phyloP scores from a whole-genome alignment of 2,329 filamentous ascomycete genomes.

The Ophiognomonia clavigignenti-juglandacearum region DNA sequence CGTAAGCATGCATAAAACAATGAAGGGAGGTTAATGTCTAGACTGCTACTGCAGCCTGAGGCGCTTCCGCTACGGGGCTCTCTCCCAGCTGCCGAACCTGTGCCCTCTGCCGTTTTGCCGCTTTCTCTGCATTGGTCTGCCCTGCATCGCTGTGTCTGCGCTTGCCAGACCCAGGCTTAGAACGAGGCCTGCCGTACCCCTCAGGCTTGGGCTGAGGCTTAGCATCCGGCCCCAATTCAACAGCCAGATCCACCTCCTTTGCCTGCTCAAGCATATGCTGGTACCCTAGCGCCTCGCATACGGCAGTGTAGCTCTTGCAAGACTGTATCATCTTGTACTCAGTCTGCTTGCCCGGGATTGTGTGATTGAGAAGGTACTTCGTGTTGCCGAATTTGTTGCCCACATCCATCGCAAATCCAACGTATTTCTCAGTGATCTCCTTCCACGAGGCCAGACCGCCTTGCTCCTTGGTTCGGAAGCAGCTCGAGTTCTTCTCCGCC shows the following conservation, averaged over 20 bases:
- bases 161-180: background rate
- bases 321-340: constrained; percentile 57
- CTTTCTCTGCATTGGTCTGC: background rate
- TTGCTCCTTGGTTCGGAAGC: constrained; percentile 66
- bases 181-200: background rate
- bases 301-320: constrained; percentile 66
- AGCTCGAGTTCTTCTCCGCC: constrained; percentile 86
- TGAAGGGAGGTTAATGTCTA: background rate
- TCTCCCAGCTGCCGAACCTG: background rate
- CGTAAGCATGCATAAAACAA: no score
- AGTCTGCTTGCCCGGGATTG: constrained; percentile 75
- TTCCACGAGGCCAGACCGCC: constrained; percentile 71
- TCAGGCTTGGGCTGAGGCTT: constrained; percentile 18
- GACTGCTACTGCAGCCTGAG: constrained; percentile 10
- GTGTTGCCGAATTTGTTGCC: constrained; percentile 90
- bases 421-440: constrained; percentile 71
- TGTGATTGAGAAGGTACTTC: constrained; percentile 81
- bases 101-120: constrained; percentile 5
- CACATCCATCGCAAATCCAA: constrained; percentile 67
- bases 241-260: constrained; percentile 56
- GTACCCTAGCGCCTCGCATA: constrained; percentile 62
- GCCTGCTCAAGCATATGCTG: constrained; percentile 61
- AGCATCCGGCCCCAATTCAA: constrained; percentile 53
- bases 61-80: background rate
- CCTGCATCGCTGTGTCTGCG: background rate